These are phyloP conservation scores for Cyclotella sp. DNA, from an alignment of 108 stramenopile species.

Conservation along the genomic window DNA sequence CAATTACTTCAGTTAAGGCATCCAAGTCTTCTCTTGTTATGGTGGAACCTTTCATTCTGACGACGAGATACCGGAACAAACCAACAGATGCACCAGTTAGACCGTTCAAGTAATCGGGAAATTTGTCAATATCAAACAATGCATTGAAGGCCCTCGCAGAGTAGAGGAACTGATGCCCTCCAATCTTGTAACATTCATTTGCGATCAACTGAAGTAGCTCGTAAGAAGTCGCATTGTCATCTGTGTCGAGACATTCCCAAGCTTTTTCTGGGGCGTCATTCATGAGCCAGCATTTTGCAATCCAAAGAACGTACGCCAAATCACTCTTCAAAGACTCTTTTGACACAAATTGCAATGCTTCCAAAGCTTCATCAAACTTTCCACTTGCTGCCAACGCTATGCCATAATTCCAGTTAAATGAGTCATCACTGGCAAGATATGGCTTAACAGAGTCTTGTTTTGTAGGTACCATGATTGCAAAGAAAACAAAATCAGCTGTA, in stretches of 20 bases:
- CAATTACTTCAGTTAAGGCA: conserved; percentile 66
- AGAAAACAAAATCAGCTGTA: neutral
- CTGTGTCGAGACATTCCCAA: conserved; percentile 86
- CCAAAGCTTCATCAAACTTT: conserved; percentile 58
- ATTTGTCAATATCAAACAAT: conserved; percentile 74
- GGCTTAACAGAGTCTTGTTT: conserved; percentile 34
- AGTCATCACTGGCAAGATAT: conserved; percentile 82
- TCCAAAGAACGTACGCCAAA: conserved; percentile 77
- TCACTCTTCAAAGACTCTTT: conserved; percentile 71
- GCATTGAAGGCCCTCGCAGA: conserved; percentile 79
- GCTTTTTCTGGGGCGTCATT: conserved; percentile 78
- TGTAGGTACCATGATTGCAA: neutral
- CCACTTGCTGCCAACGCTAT: conserved; percentile 59
- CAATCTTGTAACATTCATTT: conserved; percentile 82
- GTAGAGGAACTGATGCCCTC: conserved; percentile 69
- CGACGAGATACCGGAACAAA: conserved; percentile 76
- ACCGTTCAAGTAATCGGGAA: conserved; percentile 88
- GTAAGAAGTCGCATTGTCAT: conserved; percentile 65
- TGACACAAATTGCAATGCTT: conserved; percentile 71
- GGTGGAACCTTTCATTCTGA: conserved; percentile 46
- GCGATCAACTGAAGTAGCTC: conserved; percentile 85
- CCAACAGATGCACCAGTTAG: conserved; percentile 84
- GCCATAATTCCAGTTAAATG: conserved; percentile 92
- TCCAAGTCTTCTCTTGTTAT: conserved; percentile 6
- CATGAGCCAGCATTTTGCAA: conserved; percentile 84